Conservation (phyloP, 2,329 filamentous ascomycete genomes). For the Akanthomyces lecanii region DNA sequence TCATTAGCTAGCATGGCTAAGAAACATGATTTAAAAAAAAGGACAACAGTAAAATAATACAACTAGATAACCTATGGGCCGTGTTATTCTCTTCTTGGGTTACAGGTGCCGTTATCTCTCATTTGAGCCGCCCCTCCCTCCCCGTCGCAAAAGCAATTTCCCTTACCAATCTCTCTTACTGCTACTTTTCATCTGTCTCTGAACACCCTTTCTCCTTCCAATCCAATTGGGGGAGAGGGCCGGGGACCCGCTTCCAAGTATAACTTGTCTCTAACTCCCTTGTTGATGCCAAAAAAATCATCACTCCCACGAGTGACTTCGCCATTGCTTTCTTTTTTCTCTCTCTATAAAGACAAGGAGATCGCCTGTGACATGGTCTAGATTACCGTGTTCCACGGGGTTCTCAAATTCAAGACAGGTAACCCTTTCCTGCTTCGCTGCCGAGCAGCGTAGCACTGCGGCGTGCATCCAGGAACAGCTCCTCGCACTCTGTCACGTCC, state of each 20-base stretch:
- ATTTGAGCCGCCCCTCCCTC: constrained; percentile 1
- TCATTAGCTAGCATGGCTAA: not conserved
- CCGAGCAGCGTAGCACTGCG: constrained; percentile 68
- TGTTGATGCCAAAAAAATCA: not conserved
- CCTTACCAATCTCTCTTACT: not conserved
- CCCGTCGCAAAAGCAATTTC: constrained; percentile 8
- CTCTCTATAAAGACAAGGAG: not conserved
- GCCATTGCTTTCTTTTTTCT: not conserved
- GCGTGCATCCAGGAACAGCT: constrained; percentile 77
- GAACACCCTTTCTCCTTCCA: not conserved
- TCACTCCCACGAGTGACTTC: not conserved
- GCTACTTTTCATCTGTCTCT: not conserved
- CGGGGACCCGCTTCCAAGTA: not conserved
- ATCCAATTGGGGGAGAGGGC: not conserved
- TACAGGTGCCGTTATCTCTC: not conserved
- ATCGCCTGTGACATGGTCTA: not conserved
- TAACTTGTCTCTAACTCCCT: constrained; percentile 6
- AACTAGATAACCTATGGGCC: not conserved
- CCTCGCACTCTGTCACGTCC: constrained; percentile 77
- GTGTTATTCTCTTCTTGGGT: constrained; percentile 5
- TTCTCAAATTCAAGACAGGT: constrained; percentile 47
- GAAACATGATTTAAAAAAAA: not conserved
- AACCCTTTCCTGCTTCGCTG: constrained; percentile 59
- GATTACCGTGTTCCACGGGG: constrained; percentile 10
- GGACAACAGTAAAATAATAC: constrained; percentile 10